Evolutionary conservation across 2,329 filamentous ascomycete genomes (phyloP), one percentile per base, ranked within the genome.

Genomic region (Davidsoniella eucalypti): DNA sequence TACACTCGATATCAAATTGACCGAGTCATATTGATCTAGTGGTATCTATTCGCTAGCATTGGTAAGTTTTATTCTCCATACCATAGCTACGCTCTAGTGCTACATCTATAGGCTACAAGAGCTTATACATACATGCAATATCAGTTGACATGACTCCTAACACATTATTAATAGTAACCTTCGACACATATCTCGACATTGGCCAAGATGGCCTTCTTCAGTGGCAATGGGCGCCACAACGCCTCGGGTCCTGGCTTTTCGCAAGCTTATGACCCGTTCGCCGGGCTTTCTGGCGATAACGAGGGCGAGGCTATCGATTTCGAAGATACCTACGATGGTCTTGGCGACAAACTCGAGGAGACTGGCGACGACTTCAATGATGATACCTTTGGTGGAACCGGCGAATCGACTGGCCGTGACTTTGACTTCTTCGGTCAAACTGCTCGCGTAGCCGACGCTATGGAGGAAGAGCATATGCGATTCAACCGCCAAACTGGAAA

Each of bases 351-450:
- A 64, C 80, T 98, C 36, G 82, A 94, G 59, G 90, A 98, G 63
- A 82, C 84, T 17, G 85, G 90, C 60, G 92, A 98, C 69, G 87
- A 76, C 47, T 87, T 95, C 72, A 98, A 98, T 65, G 87, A 96
- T 59, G 92, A 96, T 62, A 98, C 92, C 2, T 98, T 98, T 62
- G 85, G 68, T 40, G 65, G 62, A 10, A 66, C 65, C 52, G 61
- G 63, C 37, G 65, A 70, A 26, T 70, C 70, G 9, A 77, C 92
- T 53, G 88, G 88, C 61, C 93, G 85, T 63, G 90, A 98, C 65
- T 96, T 96, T 60, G 92, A 98, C 64, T 98, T 96, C 67, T 94
- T 93, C 56, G 88, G 88, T 39, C 81, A 85, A 60, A 98, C 92
- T 5, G 88, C 88, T 52, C 80, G 88, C 65, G 84, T 94, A 39